phyloP scores from a whole-genome alignment of 306 rosid genomes.

The Vigna reflexopilosa region DNA sequence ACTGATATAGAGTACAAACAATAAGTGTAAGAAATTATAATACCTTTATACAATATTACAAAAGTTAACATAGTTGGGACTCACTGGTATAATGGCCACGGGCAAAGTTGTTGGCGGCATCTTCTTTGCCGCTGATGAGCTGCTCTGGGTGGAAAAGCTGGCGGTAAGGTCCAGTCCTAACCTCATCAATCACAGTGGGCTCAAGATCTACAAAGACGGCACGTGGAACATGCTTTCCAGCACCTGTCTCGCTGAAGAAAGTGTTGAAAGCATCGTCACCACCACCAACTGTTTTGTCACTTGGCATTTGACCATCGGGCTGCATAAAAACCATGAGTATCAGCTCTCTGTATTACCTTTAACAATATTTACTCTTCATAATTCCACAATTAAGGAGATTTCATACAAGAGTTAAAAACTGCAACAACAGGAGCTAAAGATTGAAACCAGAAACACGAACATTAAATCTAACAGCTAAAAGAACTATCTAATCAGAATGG shows the following conservation, averaged over 20 bases:
- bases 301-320: constrained; percentile 97
- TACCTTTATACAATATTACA: not conserved
- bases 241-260: constrained; percentile 93
- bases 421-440: not conserved
- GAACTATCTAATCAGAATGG: not conserved
- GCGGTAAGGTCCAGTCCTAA: constrained; percentile 87
- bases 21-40: not conserved
- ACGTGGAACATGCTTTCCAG: constrained; percentile 87
- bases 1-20: constrained; percentile 42
- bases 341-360: not conserved
- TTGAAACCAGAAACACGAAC: not conserved
- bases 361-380: not conserved
- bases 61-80: not conserved
- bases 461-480: not conserved
- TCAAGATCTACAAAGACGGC: constrained; percentile 91
- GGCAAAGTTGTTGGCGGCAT: constrained; percentile 98
- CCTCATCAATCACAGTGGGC: constrained; percentile 94
- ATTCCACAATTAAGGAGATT: not conserved
- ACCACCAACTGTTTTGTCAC: constrained; percentile 84
- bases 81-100: constrained; percentile 94
- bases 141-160: constrained; percentile 96
- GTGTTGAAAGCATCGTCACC: constrained; percentile 96
- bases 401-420: not conserved
- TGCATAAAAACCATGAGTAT: constrained; percentile 3
- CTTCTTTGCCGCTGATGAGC: constrained; percentile 92